These are phyloP conservation scores for Vitis hybrid DNA, from an alignment of 177 flowering plant genomes.

Conservation along the genomic window DNA sequence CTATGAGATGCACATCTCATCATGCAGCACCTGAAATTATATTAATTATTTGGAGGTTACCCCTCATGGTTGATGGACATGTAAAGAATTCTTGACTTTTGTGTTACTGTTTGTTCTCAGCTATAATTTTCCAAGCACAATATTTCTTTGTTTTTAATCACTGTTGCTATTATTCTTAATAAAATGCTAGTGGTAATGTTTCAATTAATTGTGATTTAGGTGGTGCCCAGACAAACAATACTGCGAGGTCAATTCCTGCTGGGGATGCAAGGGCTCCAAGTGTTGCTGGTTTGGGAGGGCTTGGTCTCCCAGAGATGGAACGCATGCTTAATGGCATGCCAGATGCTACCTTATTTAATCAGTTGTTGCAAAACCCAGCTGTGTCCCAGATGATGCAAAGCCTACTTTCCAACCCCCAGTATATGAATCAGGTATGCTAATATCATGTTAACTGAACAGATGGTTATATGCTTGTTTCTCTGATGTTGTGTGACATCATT, in stretches of 20 bases:
- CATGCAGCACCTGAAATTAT: no score
- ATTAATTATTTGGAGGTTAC: no score
- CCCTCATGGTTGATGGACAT: no score
- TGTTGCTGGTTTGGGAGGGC: conserved; percentile 56
- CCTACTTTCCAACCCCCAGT: conserved; percentile 73
- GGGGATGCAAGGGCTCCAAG: conserved; percentile 50
- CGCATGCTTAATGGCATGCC: conserved; percentile 50
- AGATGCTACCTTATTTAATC: conserved; percentile 52
- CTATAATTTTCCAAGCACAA: no score
- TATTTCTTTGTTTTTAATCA: no score
- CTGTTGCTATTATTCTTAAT: no score
- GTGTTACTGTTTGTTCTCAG: no score
- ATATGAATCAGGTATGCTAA: conserved; percentile 67
- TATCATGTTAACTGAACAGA: background rate
- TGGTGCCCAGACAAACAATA: conserved; percentile 48
- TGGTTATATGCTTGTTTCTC: conserved; percentile 1
- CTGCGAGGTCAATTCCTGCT: conserved; percentile 42
- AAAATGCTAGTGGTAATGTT: no score
- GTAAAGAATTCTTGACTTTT: no score
- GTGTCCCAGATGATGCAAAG: conserved; percentile 78
- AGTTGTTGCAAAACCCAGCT: conserved; percentile 74
- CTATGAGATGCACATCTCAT: no score
- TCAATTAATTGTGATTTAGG: conserved; percentile 17
- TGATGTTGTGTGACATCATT: background rate
- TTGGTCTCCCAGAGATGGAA: conserved; percentile 58